These are phyloP conservation scores for Clitopilus hobsonii DNA, from an alignment of 768 basidiomycete genomes.

Conservation along the genomic window DNA sequence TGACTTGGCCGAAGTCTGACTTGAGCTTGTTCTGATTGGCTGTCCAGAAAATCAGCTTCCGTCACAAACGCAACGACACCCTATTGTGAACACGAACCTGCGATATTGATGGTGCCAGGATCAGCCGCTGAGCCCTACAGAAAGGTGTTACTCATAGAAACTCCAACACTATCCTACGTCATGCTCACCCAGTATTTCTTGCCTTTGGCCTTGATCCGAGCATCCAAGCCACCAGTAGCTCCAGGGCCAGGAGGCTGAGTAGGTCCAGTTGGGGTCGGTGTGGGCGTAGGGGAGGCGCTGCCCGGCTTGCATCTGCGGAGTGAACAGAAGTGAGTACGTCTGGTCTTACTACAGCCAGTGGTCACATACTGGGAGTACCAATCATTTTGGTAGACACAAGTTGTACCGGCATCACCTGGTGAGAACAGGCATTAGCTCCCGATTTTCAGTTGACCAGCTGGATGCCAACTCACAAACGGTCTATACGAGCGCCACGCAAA, in stretches of 20 bases:
- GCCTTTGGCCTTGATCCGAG: neutral
- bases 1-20: slow-evolving; percentile 4
- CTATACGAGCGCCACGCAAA: slow-evolving; percentile 5
- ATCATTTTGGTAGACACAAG: too few relatives aligned
- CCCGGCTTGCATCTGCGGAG: too few relatives aligned
- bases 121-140: slow-evolving; percentile 2
- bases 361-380: too few relatives aligned
- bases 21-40: neutral
- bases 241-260: neutral
- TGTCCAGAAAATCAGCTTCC: neutral
- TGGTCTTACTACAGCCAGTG: too few relatives aligned
- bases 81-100: neutral
- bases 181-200: slow-evolving; percentile 3
- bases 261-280: too few relatives aligned
- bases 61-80: neutral
- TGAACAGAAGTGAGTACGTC: too few relatives aligned
- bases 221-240: neutral
- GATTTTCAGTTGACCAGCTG: too few relatives aligned
- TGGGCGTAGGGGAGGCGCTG: too few relatives aligned
- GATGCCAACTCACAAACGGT: slow-evolving; percentile 20
- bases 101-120: neutral
- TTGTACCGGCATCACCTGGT: too few relatives aligned
- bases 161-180: neutral
- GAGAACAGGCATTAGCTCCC: too few relatives aligned
- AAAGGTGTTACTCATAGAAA: neutral